Evolutionary conservation across 1,284 basidiomycete species (phyloP).

Genomic region (Cutaneotrichosporon dermatis): DNA sequence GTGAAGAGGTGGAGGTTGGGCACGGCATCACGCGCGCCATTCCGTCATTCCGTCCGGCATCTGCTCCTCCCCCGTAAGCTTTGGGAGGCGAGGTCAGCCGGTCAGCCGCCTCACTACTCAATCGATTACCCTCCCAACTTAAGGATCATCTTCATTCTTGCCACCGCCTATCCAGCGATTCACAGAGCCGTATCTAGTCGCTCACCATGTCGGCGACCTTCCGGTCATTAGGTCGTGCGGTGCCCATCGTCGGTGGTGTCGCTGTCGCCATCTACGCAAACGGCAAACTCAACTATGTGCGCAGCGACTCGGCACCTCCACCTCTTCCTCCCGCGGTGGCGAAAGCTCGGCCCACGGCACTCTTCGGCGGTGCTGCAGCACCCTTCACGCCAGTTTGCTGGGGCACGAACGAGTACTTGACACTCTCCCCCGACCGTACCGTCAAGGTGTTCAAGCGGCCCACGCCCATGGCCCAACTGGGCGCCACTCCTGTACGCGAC

Average conservation of each 20-base stretch:
- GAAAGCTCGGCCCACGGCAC: neutral
- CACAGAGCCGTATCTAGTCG: neutral
- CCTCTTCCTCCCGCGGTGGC: no score
- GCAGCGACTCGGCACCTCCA: constrained; percentile 12
- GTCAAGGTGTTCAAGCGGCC: constrained; percentile 33
- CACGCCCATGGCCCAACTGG: constrained; percentile 34
- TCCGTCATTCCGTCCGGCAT: no score
- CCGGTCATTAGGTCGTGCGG: neutral
- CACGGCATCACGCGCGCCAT: no score
- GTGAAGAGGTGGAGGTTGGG: no score
- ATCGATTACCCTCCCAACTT: no score
- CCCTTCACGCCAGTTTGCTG: constrained; percentile 35
- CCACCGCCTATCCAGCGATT: neutral
- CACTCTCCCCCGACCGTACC: constrained; percentile 28
- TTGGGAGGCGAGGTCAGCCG: no score
- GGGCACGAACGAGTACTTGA: constrained; percentile 41
- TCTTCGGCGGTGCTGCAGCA: neutral
- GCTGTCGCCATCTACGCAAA: constrained; percentile 1
- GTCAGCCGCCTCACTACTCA: no score
- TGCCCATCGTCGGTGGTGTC: constrained; percentile 2
- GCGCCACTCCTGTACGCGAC: constrained; percentile 62
- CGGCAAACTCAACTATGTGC: constrained; percentile 2
- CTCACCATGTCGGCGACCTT: neutral
- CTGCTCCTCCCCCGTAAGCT: no score
- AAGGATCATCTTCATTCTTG: neutral